phyloP scores from a whole-genome alignment of 2,329 filamentous ascomycete genomes.

The Hypoxylon sp. region DNA sequence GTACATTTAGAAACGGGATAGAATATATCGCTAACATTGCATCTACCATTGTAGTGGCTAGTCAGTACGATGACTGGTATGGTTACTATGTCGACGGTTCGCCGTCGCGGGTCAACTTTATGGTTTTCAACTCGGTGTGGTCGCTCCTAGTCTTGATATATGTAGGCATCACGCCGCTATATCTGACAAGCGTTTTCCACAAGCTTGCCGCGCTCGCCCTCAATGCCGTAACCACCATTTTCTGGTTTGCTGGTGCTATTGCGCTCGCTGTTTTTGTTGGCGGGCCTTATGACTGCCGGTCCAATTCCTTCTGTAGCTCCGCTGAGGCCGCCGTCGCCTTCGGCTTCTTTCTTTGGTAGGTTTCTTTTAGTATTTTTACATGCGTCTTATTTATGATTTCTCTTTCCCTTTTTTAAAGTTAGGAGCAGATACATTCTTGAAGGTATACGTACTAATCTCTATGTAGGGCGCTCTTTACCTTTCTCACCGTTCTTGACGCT shows the following conservation, averaged over 20 bases:
- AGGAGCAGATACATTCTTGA: neutral
- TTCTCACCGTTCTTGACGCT: slow-evolving; percentile 63
- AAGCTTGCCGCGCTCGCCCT: slow-evolving; percentile 75
- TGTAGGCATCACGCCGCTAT: slow-evolving; percentile 76
- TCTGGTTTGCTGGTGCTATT: slow-evolving; percentile 92
- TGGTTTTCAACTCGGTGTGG: slow-evolving; percentile 85
- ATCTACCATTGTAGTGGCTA: slow-evolving; percentile 65
- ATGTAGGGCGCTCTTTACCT: slow-evolving; percentile 64
- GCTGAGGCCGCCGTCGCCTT: slow-evolving; percentile 76
- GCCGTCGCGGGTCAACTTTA: slow-evolving; percentile 77
- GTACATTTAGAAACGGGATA: neutral
- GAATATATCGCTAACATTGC: slow-evolving; percentile 13
- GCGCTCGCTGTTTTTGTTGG: slow-evolving; percentile 78
- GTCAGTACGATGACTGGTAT: slow-evolving; percentile 59
- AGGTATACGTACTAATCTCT: slow-evolving; percentile 3
- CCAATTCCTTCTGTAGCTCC: slow-evolving; percentile 68
- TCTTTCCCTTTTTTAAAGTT: neutral
- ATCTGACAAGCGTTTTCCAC: slow-evolving; percentile 73
- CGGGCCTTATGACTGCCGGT: slow-evolving; percentile 67
- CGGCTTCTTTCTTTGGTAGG: slow-evolving; percentile 73
- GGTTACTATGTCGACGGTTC: slow-evolving; percentile 49
- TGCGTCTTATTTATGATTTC: neutral
- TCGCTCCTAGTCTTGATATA: slow-evolving; percentile 80
- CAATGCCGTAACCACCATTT: slow-evolving; percentile 82
- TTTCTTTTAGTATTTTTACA: slow-evolving; percentile 7